A percentile compares a stretch with the other conserved stretches of the same genome.
These are phyloP conservation scores for Claviceps pazoutovae DNA, from an alignment of 2,329 filamentous ascomycete genomes.

Conservation along the genomic window DNA sequence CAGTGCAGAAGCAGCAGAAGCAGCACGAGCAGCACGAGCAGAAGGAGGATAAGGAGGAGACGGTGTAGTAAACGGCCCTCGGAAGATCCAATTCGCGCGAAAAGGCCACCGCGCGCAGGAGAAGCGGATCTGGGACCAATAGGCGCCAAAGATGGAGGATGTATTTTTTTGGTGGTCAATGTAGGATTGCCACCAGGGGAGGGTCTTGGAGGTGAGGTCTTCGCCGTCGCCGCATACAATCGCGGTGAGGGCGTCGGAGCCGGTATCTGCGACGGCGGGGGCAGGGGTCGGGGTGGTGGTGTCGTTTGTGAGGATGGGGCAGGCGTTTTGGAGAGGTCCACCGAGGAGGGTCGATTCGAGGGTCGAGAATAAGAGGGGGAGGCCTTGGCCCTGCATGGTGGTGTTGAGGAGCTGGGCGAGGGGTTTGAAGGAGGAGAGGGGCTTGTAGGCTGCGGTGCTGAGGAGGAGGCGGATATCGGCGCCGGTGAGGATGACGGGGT, in stretches of 20 bases:
- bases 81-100: conserved; percentile 26
- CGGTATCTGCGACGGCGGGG: neutral
- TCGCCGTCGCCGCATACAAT: conserved; percentile 24
- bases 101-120: conserved; percentile 25
- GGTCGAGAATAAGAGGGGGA: neutral
- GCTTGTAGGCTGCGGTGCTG: conserved; percentile 16
- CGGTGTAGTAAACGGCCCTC: conserved; percentile 20
- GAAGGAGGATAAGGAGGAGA: conserved; percentile 12
- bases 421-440: conserved; percentile 8
- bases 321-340: conserved; percentile 12
- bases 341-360: neutral
- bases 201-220: conserved; percentile 9
- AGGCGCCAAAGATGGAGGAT: conserved; percentile 18
- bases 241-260: conserved; percentile 12
- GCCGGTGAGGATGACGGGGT: conserved; percentile 16
- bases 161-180: conserved; percentile 13
- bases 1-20: conserved; percentile 8
- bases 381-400: conserved; percentile 10
- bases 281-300: neutral
- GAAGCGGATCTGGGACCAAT: conserved; percentile 23
- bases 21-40: conserved; percentile 1
- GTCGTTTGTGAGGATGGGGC: conserved; percentile 3
- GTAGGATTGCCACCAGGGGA: conserved; percentile 17
- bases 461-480: conserved; percentile 18
- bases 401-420: conserved; percentile 8